Evolutionary conservation across 2,329 filamentous ascomycete species (phyloP).

Genomic region (Phyllosticta paracitricarpa): DNA sequence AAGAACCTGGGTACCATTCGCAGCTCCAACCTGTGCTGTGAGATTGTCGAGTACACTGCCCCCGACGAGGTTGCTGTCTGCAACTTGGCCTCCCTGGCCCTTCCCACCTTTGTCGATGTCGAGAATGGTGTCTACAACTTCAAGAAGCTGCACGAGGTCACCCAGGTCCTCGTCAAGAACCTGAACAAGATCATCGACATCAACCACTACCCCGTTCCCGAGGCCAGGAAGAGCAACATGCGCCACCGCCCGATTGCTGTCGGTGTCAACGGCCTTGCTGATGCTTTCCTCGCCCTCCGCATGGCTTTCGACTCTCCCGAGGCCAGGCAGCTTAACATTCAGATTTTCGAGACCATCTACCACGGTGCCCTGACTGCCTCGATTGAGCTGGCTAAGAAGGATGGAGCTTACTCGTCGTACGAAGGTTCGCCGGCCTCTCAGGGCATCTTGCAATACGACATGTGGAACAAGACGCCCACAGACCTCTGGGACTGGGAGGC

Average conservation of each 20-base stretch:
- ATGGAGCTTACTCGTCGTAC: slow-evolving; percentile 83
- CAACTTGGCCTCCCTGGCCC: slow-evolving; percentile 88
- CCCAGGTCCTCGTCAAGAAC: slow-evolving; percentile 85
- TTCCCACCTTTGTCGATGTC: slow-evolving; percentile 86
- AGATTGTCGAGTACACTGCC: slow-evolving; percentile 95
- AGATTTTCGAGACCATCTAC: slow-evolving; percentile 99
- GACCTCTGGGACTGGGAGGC: slow-evolving; percentile 94
- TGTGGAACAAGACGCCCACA: slow-evolving; percentile 92
- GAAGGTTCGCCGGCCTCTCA: slow-evolving; percentile 89
- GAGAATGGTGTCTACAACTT: slow-evolving; percentile 83
- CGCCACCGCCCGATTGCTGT: slow-evolving; percentile 92
- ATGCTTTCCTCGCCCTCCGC: slow-evolving; percentile 93
- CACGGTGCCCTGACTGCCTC: slow-evolving; percentile 89
- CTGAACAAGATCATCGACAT: slow-evolving; percentile 97
- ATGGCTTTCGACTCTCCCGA: slow-evolving; percentile 95
- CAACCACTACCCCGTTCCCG: slow-evolving; percentile 95
- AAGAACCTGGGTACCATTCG: slow-evolving; percentile 98
- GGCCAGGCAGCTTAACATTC: slow-evolving; percentile 86
- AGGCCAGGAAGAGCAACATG: slow-evolving; percentile 94
- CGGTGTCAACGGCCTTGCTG: slow-evolving; percentile 93
- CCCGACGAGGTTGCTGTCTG: slow-evolving; percentile 98
- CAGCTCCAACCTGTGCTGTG: slow-evolving; percentile 97
- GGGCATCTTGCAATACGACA: slow-evolving; percentile 94
- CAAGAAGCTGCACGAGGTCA: slow-evolving; percentile 90
- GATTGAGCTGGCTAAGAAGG: slow-evolving; percentile 69